Evolutionary conservation across 352 stramenopile species (phyloP).

Genomic region (Peronospora farinosa): DNA sequence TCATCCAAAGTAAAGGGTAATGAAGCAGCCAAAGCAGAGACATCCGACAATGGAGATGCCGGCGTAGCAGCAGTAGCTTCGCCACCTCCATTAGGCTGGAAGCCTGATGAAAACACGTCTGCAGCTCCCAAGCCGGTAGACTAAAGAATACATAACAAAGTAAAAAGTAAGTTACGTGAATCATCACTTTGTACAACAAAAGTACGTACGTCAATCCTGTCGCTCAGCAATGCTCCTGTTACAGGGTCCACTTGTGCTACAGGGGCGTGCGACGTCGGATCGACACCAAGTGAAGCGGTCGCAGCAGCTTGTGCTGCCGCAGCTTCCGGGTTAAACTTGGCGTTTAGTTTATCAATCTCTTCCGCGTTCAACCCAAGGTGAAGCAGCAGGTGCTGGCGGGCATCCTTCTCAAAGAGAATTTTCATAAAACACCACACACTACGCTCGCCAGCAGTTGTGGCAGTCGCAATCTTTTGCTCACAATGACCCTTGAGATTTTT

Average conservation of each 20-base stretch:
- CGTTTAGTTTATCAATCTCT: conserved; percentile 84
- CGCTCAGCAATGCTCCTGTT: conserved; percentile 44
- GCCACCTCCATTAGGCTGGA: conserved; percentile 39
- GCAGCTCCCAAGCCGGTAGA: conserved; percentile 49
- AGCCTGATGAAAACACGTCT: conserved; percentile 73
- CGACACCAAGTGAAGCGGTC: conserved; percentile 4
- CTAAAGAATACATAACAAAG: conserved; percentile 22
- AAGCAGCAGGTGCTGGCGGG: conserved; percentile 89
- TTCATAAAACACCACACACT: conserved; percentile 91
- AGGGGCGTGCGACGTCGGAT: conserved; percentile 16
- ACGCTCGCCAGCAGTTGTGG: conserved; percentile 52
- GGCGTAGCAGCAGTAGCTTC: conserved; percentile 17
- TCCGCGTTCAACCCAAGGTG: conserved; percentile 93
- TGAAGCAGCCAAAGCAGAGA: conserved; percentile 42
- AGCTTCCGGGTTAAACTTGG: conserved; percentile 62
- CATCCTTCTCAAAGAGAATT: conserved; percentile 92
- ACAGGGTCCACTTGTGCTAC: conserved; percentile 36
- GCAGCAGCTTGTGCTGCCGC: conserved; percentile 7
- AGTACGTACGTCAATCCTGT: conserved; percentile 67
- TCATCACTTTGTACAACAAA: conserved; percentile 1
- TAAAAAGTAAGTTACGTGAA: conserved; percentile 6
- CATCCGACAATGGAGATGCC: conserved; percentile 38
- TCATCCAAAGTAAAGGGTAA: conserved; percentile 47
- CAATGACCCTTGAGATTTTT: conserved; percentile 92
- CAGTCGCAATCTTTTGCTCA: conserved; percentile 75